phyloP scores from a whole-genome alignment of 2,329 filamentous ascomycete species.

The Neophaeococcomyces aloes region DNA sequence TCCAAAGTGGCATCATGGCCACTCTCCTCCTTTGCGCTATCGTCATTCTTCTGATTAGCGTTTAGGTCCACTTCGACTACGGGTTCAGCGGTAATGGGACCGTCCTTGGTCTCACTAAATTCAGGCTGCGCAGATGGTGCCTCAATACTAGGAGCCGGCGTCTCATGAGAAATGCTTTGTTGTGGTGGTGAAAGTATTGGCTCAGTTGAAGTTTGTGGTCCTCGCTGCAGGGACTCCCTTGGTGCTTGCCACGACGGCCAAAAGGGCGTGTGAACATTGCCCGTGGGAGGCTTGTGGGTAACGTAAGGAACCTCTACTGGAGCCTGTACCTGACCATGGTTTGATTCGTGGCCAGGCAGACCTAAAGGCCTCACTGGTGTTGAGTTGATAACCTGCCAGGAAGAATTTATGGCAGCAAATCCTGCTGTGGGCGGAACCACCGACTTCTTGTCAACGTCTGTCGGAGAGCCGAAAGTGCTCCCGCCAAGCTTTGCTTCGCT shows the following conservation, averaged over 20 bases:
- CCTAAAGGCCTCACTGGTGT: background rate
- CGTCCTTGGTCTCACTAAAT: too few species aligned
- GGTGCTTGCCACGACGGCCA: background rate
- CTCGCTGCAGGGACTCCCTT: background rate
- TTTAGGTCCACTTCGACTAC: too few species aligned
- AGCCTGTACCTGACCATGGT: background rate
- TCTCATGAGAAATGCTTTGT: too few species aligned
- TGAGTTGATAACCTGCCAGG: constrained; percentile 3
- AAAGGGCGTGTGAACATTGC: background rate
- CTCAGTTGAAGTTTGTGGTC: background rate
- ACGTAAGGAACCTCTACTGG: background rate
- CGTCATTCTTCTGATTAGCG: background rate
- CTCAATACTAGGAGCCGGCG: too few species aligned
- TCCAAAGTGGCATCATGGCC: too few species aligned
- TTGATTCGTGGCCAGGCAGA: background rate
- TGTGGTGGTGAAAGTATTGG: background rate
- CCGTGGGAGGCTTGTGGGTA: background rate
- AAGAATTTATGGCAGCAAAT: constrained; percentile 5
- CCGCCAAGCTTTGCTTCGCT: background rate
- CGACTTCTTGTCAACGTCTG: background rate
- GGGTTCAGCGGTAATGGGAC: too few species aligned
- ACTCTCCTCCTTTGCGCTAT: background rate
- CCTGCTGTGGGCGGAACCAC: background rate
- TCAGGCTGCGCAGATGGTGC: too few species aligned
- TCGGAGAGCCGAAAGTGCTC: background rate